Evolutionary conservation across 306 rosid species (phyloP), one percentile per base, ranked within the genome.

Genomic region (Gleditsia sinensis): DNA sequence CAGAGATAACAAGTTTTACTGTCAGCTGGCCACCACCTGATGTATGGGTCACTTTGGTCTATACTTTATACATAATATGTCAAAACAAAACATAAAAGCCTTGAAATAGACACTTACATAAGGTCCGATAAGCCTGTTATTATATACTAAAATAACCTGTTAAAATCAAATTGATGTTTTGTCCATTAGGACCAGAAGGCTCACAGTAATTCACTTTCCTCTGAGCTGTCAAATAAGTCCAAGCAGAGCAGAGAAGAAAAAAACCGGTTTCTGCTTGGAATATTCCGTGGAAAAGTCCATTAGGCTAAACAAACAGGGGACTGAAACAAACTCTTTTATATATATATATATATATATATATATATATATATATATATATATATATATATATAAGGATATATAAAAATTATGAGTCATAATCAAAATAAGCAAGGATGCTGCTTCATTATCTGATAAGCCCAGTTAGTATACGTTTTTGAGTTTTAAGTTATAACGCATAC

Each of bases 191-290:
- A 57, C 56, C 55, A 46, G 42, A 69, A 3, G 7, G 21, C 34
- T 43, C 63, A 53, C 3, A 14, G 36, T 30, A 50, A 59, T 74
- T 42, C 9, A 68, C 17, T 39, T 59, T 23, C 21, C 23, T 53
- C 24, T 32, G 5, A 8, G 49, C 21, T 50, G 20, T 50, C 59
- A 53, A 23, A 20, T 50, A 80, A n/a, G 69, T 54, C 49, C 70
- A 62, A 48, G 40, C 21, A 75, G 2, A 81, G 58, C 14, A 55
- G 63, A 49, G 12, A 69, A 54, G 27, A 13, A 36, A 58, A n/a
- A 72, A 45, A 58, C 16, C 3, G 40, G 11, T 50, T 21, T 40
- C 56, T 68, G 7, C 7, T 9, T 7, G 14, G 43, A 23, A n/a
- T n/a, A n/a, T 32, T 36, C 50, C 11, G 1, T 23, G 62, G 53